Evolutionary conservation across 164 flowering plant genomes (phyloP), one percentile per base, ranked within the genome.

Genomic region (Akebia trifoliata): DNA sequence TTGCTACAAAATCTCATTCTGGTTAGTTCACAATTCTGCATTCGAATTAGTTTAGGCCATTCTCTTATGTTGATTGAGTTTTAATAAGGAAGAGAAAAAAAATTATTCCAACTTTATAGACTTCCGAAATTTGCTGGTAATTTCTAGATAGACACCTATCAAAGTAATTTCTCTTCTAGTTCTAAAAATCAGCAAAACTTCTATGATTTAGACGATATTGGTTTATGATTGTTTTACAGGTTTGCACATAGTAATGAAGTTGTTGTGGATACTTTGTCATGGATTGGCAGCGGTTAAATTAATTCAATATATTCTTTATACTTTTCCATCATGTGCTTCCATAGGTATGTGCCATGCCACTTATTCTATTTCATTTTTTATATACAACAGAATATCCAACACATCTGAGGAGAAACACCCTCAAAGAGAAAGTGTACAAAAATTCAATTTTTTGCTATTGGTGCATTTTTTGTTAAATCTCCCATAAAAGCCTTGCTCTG

Each of bases 281-380:
- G 97, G 97, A 52, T 52, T 78, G 22, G 90, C 79, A 45, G 77
- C 95, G 8, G 80, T 76, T 46, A 70, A 62, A 62, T 67, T 90
- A 31, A 72, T 90, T 63, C 86, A 78, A 70, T 84, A 85, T 62
- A 62, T 85, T 56, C 78, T 87, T 53, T 42, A 60, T 57, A 80
- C 80, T 39, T 93, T 93, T 59, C 94, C 97, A 28, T 78, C 78
- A 40, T 93, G 98, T 75, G 90, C 92, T 62, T 93, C 98, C 25
- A 71, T 93, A 55, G 98, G 98, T 92, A 69, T 51, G 72, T 60
- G 4, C 55, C 22, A 2, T 20, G 31, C 21, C 29, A 34, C 36
- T 57, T 4, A 9, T 36, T 60, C 14, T 45, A 32, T 20, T 21
- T 4, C 9, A 56, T 28, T 29, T 45, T 32, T 30, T 24, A 28